Evolutionary conservation across 1,139 yeast species (phyloP), one percentile per base, ranked within the genome.

Genomic region (Hyphopichia khmerensis): DNA sequence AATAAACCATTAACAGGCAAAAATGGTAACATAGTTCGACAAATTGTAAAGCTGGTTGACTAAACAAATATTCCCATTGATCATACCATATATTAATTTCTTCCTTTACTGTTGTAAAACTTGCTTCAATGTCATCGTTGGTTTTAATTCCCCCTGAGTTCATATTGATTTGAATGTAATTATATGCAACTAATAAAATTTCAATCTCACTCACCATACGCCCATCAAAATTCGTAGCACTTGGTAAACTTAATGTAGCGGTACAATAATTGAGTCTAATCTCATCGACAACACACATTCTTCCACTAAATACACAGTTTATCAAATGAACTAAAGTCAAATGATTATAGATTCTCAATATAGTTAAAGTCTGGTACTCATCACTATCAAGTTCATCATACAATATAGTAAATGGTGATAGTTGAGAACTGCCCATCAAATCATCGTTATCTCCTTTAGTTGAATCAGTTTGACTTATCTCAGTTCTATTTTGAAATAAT

Each of bases 201-300:
- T 83, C 79, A 41, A 86, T 82, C 60, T 87, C 96, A 42, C 91
- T 85, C 14, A 87, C 85, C 82, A 87, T 86, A 47, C 95, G 65
- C 13, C 90, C 91, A 57, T 87, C 96, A 56, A 87, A 87, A 53
- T 85, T 85, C 3, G 93, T 85, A 0, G 93, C 82, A 36, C 79
- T 72, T 2, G 83, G 73, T 33, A 84, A 65, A 33, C 83, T 80
- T 38, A 84, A 65, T 1, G 85, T 77, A 8, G 84, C 73, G 18
- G 80, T 73, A 45, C 90, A 82, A 50, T 80, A 77, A 48, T 79
- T 81, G 40, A 86, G 62, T 44, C 91, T 66, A 31, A 77, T 69
- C 48, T 80, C 84, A 56, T 86, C 93, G 8, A 87, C 64, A n/a
- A 85, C 69, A 52, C 91, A 83, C 77, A 82, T 82, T 50, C 93